phyloP scores from a whole-genome alignment of 129 eudicot genomes.

The Tagetes patula region DNA sequence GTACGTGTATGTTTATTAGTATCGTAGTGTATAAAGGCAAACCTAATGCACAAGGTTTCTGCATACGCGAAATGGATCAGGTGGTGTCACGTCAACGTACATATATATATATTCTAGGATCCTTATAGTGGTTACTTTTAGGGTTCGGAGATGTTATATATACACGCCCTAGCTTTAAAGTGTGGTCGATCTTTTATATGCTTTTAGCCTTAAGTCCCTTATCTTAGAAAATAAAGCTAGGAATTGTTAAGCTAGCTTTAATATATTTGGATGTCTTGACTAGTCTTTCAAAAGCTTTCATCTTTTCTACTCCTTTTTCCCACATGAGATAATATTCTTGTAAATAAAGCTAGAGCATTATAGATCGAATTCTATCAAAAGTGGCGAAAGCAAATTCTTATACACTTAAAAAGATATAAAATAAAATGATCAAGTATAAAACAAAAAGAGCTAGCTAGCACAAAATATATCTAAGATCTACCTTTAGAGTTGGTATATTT shows the following conservation, averaged over 20 bases:
- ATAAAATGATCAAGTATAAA: conserved; percentile 5
- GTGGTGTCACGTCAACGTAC: no score
- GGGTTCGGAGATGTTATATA: conserved; percentile 21
- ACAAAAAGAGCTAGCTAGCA: background rate
- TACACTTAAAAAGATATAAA: background rate
- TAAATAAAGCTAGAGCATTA: conserved; percentile 29
- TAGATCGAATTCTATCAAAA: conserved; percentile 33
- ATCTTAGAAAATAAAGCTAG: conserved; percentile 33
- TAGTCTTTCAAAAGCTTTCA: conserved; percentile 55
- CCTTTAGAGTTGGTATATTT: conserved; percentile 72
- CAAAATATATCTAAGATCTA: conserved; percentile 29
- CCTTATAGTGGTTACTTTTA: conserved; percentile 19
- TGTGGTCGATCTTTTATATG: conserved; percentile 30
- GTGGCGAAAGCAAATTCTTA: conserved; percentile 30
- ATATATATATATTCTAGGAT: background rate
- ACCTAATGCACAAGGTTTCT: no score
- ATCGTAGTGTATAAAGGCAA: no score
- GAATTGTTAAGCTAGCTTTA: conserved; percentile 46
- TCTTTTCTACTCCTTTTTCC: conserved; percentile 41
- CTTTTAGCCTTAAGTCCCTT: conserved; percentile 35
- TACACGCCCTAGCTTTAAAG: conserved; percentile 13
- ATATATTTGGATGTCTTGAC: conserved; percentile 39
- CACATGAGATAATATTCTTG: conserved; percentile 40
- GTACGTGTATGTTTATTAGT: background rate
- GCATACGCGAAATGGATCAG: no score